Percentiles rank a stretch among this genome's conserved stretches.
phyloP scores from a whole-genome alignment of 148 eudicot genomes.

The Spergularia bocconei region DNA sequence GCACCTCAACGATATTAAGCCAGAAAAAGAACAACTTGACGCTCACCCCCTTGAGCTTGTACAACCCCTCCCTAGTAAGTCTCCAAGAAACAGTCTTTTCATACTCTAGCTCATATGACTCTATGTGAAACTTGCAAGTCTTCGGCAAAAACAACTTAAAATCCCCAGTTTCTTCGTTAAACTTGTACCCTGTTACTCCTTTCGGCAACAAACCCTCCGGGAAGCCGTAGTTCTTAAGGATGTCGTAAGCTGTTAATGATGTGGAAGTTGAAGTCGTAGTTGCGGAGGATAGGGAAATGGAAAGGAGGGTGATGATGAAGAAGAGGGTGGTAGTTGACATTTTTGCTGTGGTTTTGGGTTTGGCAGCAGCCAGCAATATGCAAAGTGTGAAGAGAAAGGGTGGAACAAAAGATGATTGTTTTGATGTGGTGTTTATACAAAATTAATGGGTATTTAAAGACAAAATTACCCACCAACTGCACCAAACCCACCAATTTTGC shows the following conservation, averaged over 20 bases:
- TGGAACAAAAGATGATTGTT: neutral
- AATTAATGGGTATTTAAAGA: no score
- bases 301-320: slow-evolving; percentile 10
- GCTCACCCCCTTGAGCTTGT: slow-evolving; percentile 40
- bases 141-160: slow-evolving; percentile 34
- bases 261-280: neutral
- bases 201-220: slow-evolving; percentile 55
- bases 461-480: no score
- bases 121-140: slow-evolving; percentile 41
- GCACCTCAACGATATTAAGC: slow-evolving; percentile 50
- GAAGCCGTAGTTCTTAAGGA: slow-evolving; percentile 41
- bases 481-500: no score
- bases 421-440: no score
- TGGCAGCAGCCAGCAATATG: no score
- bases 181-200: slow-evolving; percentile 50
- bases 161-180: slow-evolving; percentile 41
- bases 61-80: slow-evolving; percentile 26
- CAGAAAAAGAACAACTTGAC: slow-evolving; percentile 52
- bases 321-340: slow-evolving; percentile 15
- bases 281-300: slow-evolving; percentile 2
- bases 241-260: slow-evolving; percentile 38
- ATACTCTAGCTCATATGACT: slow-evolving; percentile 48
- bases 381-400: neutral
- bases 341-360: neutral
- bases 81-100: slow-evolving; percentile 33